phyloP scores from a whole-genome alignment of 2,329 filamentous ascomycete species.

The Bipolaris bicolor region DNA sequence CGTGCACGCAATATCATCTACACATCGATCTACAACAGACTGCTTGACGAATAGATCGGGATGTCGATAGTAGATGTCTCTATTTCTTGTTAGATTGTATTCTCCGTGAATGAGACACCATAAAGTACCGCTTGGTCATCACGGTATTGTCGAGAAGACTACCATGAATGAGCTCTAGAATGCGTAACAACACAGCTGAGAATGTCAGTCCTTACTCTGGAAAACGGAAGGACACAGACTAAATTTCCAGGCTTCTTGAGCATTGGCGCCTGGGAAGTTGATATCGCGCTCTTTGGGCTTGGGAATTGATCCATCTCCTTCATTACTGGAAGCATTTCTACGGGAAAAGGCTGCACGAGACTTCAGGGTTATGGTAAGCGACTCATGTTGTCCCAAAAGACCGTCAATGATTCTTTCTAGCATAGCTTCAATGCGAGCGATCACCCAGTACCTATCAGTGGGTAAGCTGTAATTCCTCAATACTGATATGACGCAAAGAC shows the following conservation, averaged over 20 bases:
- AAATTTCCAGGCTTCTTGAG: slow-evolving; percentile 65
- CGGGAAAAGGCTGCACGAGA: slow-evolving; percentile 37
- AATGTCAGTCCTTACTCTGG: slow-evolving; percentile 12
- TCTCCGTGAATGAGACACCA: neutral
- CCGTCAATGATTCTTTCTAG: slow-evolving; percentile 60
- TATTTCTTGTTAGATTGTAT: slow-evolving; percentile 46
- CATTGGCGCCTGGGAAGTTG: slow-evolving; percentile 62
- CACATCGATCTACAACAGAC: slow-evolving; percentile 69
- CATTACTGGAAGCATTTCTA: slow-evolving; percentile 15
- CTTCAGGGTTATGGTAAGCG: slow-evolving; percentile 59
- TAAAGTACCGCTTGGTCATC: slow-evolving; percentile 62
- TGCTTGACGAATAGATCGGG: slow-evolving; percentile 74
- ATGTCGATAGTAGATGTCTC: slow-evolving; percentile 81
- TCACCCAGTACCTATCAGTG: slow-evolving; percentile 45
- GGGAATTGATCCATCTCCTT: slow-evolving; percentile 12
- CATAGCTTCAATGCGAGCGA: slow-evolving; percentile 63
- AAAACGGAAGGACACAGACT: slow-evolving; percentile 43
- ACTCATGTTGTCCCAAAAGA: slow-evolving; percentile 56
- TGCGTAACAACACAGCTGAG: slow-evolving; percentile 60
- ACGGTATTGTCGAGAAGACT: slow-evolving; percentile 56
- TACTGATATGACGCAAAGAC: slow-evolving; percentile 2
- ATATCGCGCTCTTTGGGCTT: slow-evolving; percentile 34
- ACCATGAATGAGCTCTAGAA: slow-evolving; percentile 62
- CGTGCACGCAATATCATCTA: slow-evolving; percentile 76
- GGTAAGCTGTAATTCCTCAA: slow-evolving; percentile 10